Conservation (phyloP, 2,329 filamentous ascomycete species). For the Neophaeococcomyces mojaviensis region DNA sequence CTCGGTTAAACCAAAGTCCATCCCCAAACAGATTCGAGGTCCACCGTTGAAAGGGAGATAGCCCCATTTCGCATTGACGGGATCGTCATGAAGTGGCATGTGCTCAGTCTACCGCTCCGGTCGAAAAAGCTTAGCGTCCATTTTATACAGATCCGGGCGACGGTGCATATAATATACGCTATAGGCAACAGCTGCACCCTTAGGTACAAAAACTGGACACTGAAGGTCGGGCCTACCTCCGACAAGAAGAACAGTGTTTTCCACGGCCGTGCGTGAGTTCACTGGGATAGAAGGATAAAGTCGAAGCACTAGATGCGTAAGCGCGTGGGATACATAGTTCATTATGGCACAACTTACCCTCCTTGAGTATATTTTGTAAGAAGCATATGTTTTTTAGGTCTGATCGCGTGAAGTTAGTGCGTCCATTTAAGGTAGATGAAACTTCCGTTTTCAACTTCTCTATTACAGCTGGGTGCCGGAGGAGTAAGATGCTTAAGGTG, state of each 20-base stretch:
- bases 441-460: constrained; percentile 67
- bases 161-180: constrained; percentile 47
- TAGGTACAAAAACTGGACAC: constrained; percentile 39
- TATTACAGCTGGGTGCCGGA: constrained; percentile 59
- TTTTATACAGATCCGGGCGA: constrained; percentile 34
- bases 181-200: constrained; percentile 42
- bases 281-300: constrained; percentile 71
- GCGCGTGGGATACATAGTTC: too few relatives aligned
- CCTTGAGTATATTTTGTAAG: constrained; percentile 45
- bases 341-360: constrained; percentile 30
- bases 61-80: constrained; percentile 40
- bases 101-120: constrained; percentile 46
- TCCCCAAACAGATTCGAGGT: constrained; percentile 48
- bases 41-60: constrained; percentile 49
- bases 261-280: constrained; percentile 64
- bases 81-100: constrained; percentile 39
- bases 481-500: constrained; percentile 56
- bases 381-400: constrained; percentile 22
- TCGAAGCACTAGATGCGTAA: too few relatives aligned
- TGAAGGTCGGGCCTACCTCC: constrained; percentile 46
- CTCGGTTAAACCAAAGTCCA: constrained; percentile 52
- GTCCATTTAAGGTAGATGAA: constrained; percentile 41
- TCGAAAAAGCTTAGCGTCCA: constrained; percentile 37
- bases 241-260: constrained; percentile 64
- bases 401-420: constrained; percentile 31